Percentiles rank a stretch among this genome's conserved stretches.
Evolutionary conservation across 108 stramenopile genomes (phyloP).

Genomic region (Aurantiochytrium sp.): DNA sequence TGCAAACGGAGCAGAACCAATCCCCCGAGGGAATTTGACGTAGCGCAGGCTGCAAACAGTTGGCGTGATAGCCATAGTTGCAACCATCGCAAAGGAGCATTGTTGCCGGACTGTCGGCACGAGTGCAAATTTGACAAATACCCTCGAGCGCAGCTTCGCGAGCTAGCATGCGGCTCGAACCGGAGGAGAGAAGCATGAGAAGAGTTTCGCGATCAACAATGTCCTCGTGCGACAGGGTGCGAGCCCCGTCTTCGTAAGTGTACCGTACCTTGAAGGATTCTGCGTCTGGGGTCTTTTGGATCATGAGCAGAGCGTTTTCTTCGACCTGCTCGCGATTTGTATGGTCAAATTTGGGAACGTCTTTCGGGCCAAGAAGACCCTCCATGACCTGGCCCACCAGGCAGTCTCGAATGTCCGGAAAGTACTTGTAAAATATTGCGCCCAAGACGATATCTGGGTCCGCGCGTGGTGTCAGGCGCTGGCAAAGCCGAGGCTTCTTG

Average conservation of each 20-base stretch:
- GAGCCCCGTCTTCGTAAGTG: background rate
- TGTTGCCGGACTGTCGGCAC: background rate
- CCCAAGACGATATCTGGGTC: background rate
- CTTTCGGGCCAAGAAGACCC: background rate
- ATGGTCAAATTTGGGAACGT: background rate
- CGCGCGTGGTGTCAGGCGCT: background rate
- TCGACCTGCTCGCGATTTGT: background rate
- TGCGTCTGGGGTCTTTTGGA: background rate
- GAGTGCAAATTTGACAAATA: background rate
- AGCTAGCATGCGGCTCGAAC: background rate
- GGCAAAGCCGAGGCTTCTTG: background rate
- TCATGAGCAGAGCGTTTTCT: background rate
- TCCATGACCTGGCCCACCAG: background rate
- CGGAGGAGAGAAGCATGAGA: background rate
- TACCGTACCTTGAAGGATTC: background rate
- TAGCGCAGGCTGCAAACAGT: background rate
- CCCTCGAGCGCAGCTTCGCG: background rate
- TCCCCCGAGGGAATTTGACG: background rate
- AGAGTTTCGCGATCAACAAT: background rate
- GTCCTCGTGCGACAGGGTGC: background rate
- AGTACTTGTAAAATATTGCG: background rate
- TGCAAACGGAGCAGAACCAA: conserved; percentile 4
- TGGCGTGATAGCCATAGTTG: background rate
- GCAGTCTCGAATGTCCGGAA: background rate
- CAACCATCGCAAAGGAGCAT: conserved; percentile 6